Evolutionary conservation across 306 rosid genomes (phyloP).

Genomic region (Macrotyloma uniflorum): DNA sequence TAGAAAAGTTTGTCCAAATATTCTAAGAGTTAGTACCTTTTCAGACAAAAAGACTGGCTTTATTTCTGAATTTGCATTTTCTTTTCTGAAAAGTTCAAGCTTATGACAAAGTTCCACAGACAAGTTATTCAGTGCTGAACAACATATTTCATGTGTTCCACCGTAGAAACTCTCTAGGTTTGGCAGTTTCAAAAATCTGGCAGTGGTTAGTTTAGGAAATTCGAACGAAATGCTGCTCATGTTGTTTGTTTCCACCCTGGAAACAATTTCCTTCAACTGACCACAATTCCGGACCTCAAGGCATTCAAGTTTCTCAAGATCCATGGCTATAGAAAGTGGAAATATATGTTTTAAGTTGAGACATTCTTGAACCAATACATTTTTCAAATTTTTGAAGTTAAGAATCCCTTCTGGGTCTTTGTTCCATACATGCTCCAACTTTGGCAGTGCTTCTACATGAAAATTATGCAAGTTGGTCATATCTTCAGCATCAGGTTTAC

Average conservation of each 20-base stretch:
- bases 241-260: not conserved
- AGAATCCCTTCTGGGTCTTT: not conserved
- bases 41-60: not conserved
- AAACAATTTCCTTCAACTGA: slow-evolving; percentile 13
- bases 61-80: not conserved
- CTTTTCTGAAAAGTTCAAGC: not conserved
- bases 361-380: not conserved
- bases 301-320: not conserved
- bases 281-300: not conserved
- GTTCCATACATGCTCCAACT: slow-evolving; percentile 30
- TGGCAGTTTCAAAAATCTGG: not conserved
- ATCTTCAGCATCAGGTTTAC: not conserved
- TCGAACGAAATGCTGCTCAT: not conserved
- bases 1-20: too few species aligned
- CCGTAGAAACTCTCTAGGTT: not conserved
- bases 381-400: not conserved
- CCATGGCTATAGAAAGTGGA: slow-evolving; percentile 16
- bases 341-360: not conserved
- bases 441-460: not conserved
- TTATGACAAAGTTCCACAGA: not conserved
- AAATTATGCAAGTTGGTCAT: not conserved
- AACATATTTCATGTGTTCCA: not conserved
- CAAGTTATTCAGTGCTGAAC: not conserved
- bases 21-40: too few species aligned
- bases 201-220: not conserved